A percentile compares a stretch with the other conserved stretches of the same genome.
Conservation (phyloP, 352 stramenopile genomes). For the Phytophthora ramorum region DNA sequence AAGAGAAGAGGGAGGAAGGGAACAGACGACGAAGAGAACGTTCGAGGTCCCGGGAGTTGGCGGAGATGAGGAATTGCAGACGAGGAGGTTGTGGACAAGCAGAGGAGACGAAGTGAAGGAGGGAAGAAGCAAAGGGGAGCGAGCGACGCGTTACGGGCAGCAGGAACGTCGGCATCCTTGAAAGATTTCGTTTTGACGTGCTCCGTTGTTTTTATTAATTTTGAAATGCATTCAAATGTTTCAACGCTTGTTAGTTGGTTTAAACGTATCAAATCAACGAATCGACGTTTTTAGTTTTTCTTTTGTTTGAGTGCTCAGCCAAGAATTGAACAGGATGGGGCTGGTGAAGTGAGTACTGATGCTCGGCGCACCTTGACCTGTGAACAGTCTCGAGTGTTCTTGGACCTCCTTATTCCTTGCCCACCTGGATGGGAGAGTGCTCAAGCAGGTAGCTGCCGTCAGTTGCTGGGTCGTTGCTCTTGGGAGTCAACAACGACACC, state of each 20-base stretch:
- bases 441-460: conserved; percentile 36
- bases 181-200: background rate
- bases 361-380: too few species aligned
- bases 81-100: background rate
- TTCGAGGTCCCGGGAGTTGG: conserved; percentile 31
- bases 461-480: conserved; percentile 21
- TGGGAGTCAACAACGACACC: conserved; percentile 58
- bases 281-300: too few species aligned
- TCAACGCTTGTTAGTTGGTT: too few species aligned
- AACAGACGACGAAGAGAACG: conserved; percentile 30
- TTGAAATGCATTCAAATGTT: background rate
- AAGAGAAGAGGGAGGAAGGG: conserved; percentile 35
- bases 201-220: background rate
- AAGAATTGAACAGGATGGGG: too few species aligned
- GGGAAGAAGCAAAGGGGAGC: conserved; percentile 30
- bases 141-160: conserved; percentile 47
- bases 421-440: conserved; percentile 21
- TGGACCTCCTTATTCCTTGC: conserved; percentile 5
- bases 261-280: too few species aligned
- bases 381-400: too few species aligned
- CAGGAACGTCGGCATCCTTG: conserved; percentile 39
- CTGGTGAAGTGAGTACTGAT: too few species aligned
- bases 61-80: conserved; percentile 30
- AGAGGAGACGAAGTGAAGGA: conserved; percentile 21
- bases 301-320: too few species aligned